Evolutionary conservation across 2,329 filamentous ascomycete genomes (phyloP).

Genomic region (Fusarium compactum): DNA sequence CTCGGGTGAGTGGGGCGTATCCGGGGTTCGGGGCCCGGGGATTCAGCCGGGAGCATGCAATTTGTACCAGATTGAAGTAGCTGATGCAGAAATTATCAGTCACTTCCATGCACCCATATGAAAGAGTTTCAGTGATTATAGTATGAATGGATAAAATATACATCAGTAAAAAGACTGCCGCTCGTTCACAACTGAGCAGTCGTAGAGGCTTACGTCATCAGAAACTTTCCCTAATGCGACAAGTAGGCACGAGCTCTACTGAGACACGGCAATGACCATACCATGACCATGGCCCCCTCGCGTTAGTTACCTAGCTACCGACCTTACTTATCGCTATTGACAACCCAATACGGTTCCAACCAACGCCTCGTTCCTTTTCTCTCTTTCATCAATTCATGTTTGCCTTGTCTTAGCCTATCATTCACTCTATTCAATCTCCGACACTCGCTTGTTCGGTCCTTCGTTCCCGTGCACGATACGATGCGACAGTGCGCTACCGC

Average conservation of each 20-base stretch:
- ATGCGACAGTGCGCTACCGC: constrained; percentile 35
- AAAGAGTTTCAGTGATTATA: not conserved
- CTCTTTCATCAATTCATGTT: constrained; percentile 14
- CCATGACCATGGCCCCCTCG: constrained; percentile 11
- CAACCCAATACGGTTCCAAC: constrained; percentile 37
- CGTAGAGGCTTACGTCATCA: constrained; percentile 44
- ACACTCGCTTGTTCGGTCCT: constrained; percentile 22
- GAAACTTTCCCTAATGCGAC: constrained; percentile 33
- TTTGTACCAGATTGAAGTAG: not conserved
- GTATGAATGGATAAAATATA: not conserved
- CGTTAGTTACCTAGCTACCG: not conserved
- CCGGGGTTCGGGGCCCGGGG: constrained; percentile 10
- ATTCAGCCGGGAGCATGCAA: not conserved
- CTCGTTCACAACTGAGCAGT: not conserved
- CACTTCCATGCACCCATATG: not conserved
- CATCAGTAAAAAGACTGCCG: not conserved
- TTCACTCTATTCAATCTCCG: constrained; percentile 15
- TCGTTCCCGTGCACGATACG: constrained; percentile 36
- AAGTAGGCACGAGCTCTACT: constrained; percentile 33
- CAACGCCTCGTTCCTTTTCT: constrained; percentile 24
- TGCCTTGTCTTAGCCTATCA: constrained; percentile 22
- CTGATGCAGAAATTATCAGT: not conserved
- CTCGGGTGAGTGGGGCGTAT: constrained; percentile 5
- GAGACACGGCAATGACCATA: constrained; percentile 16
- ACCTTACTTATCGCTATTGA: constrained; percentile 36